phyloP scores from a whole-genome alignment of 2,329 filamentous ascomycete species.

The Cordyceps tenuipes region DNA sequence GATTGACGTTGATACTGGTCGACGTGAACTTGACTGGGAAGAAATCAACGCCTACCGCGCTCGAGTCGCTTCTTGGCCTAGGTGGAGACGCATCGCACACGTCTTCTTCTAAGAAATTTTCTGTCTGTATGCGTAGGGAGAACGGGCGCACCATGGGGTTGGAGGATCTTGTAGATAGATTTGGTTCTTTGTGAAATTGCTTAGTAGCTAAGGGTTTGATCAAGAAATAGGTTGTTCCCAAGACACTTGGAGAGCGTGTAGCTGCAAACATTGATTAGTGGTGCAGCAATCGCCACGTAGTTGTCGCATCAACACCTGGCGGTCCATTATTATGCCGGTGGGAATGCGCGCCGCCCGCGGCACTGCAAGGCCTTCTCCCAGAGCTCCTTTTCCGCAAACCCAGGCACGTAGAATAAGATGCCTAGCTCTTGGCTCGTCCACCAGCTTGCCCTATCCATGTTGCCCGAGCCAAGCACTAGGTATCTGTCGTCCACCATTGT shows the following conservation, averaged over 20 bases:
- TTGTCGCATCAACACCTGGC: no score
- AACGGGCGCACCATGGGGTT: not conserved
- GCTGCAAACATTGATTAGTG: no score
- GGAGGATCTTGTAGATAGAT: no score
- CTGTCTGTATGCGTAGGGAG: not conserved
- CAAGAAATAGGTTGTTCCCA: no score
- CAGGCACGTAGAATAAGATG: constrained; percentile 45
- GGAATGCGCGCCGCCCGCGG: constrained; percentile 19
- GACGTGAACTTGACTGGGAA: constrained; percentile 57
- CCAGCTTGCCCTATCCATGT: constrained; percentile 80
- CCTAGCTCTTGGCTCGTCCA: constrained; percentile 81
- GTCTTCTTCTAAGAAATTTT: constrained; percentile 25
- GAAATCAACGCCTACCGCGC: constrained; percentile 46
- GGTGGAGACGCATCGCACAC: constrained; percentile 34
- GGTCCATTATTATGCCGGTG: not conserved
- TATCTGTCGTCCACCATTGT: constrained; percentile 62
- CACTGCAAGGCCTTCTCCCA: constrained; percentile 32
- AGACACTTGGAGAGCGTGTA: no score
- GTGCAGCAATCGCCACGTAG: no score
- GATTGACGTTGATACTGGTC: constrained; percentile 60
- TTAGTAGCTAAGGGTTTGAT: no score
- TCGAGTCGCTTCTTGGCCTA: constrained; percentile 38
- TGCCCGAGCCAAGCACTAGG: constrained; percentile 67
- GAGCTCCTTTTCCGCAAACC: constrained; percentile 26
- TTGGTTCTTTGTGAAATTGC: no score